phyloP scores from a whole-genome alignment of 2,329 filamentous ascomycete genomes.

The Kalaharituber pfeilii region DNA sequence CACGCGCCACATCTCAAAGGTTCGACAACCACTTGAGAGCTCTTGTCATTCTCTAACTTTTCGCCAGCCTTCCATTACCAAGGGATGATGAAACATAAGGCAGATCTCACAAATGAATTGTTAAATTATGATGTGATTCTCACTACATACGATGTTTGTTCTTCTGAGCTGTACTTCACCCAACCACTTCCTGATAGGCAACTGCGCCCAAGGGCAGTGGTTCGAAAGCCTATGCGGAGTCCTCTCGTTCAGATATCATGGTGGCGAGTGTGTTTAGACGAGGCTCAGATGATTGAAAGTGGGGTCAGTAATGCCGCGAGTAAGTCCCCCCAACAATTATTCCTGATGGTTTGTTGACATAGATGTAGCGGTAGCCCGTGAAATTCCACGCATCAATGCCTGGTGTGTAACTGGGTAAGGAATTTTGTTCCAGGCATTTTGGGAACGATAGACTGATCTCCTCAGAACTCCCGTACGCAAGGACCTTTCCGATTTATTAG shows the following conservation, averaged over 20 bases:
- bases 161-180: conserved; percentile 63
- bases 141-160: conserved; percentile 53
- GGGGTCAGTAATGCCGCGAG: conserved; percentile 66
- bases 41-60: too few relatives aligned
- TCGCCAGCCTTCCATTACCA: conserved; percentile 38
- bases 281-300: conserved; percentile 84
- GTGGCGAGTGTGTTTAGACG: conserved; percentile 69
- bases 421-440: neutral
- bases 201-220: conserved; percentile 45
- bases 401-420: conserved; percentile 66
- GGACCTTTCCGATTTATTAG: conserved; percentile 39
- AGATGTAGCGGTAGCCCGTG: conserved; percentile 42
- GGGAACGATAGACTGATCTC: neutral
- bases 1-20: conserved; percentile 41
- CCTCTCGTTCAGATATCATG: conserved; percentile 66
- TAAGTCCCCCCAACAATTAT: neutral
- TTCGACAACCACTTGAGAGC: too few relatives aligned
- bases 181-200: conserved; percentile 49
- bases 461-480: conserved; percentile 61
- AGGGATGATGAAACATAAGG: conserved; percentile 27
- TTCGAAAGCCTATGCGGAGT: conserved; percentile 49
- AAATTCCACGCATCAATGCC: conserved; percentile 67
- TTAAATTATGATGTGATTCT: conserved; percentile 41
- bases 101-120: conserved; percentile 31
- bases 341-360: neutral